Evolutionary conservation across 345 rosid genomes (phyloP).

Genomic region (Combretum micranthum): DNA sequence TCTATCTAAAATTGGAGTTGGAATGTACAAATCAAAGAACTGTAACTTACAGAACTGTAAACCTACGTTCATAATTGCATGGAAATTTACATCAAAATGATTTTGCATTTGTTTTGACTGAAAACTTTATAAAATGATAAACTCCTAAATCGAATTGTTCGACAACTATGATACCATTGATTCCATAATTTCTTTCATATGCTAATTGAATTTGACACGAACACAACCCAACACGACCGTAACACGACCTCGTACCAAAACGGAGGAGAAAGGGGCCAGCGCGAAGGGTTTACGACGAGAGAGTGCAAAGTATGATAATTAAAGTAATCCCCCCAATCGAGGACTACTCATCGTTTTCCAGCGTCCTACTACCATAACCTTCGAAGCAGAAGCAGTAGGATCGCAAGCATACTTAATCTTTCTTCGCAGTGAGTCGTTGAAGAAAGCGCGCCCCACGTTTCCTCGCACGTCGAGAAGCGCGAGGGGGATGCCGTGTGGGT

Average conservation of each 20-base stretch:
- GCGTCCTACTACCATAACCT: slow-evolving; percentile 84
- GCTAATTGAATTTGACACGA: too few relatives aligned
- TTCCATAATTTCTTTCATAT: too few relatives aligned
- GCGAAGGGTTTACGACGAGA: slow-evolving; percentile 61
- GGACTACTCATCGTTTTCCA: slow-evolving; percentile 33
- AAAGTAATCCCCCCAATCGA: slow-evolving; percentile 95
- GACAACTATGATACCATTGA: too few relatives aligned
- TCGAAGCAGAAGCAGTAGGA: slow-evolving; percentile 61
- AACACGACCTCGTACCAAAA: slow-evolving; percentile 32
- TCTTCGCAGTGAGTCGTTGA: slow-evolving; percentile 43
- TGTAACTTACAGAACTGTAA: too few relatives aligned
- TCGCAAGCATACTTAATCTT: slow-evolving; percentile 74
- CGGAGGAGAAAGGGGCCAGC: slow-evolving; percentile 68
- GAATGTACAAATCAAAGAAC: too few relatives aligned
- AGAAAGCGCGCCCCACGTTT: slow-evolving; percentile 44
- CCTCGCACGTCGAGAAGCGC: slow-evolving; percentile 41
- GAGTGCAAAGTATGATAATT: slow-evolving; percentile 76
- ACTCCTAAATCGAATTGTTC: too few relatives aligned
- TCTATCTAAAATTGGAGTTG: too few relatives aligned
- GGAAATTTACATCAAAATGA: too few relatives aligned
- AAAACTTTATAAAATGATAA: too few relatives aligned
- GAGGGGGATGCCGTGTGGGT: slow-evolving; percentile 53
- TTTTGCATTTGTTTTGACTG: too few relatives aligned
- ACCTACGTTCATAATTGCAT: too few relatives aligned
- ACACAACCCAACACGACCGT: too few relatives aligned